Base-by-base conservation (phyloP, 1,284 basidiomycete genomes). In the Fomes fomentarius region DNA sequence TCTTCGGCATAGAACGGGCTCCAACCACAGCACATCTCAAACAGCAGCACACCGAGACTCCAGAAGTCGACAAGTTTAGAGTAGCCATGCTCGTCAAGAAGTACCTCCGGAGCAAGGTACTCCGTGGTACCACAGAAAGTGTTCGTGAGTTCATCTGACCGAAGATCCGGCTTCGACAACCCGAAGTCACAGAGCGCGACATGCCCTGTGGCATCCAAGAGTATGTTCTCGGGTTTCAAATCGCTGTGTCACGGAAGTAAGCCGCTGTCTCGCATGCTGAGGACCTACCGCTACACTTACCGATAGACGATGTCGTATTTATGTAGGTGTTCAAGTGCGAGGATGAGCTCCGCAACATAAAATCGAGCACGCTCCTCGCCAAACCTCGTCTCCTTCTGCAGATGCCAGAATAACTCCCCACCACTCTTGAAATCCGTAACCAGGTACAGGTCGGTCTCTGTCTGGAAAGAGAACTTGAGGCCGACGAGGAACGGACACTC, bases 21-120 rank as follows among this genome's bases (percentile, higher is more conserved):
- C 97, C 97, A 99, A 15, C 97, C 97, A 67, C 97, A 99, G 71
- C 96, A 99, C 97, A 99, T 99, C 74, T 96, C 94, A 67, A 96
- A 96, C 30, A 96, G 76, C 38, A 94, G 78, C 15, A 96, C 94
- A 46, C 95, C 96, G 11, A 98, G 77, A 46, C 90, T 94, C 97
- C 97, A 99, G 71, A 99, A 99, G 71, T 99, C 97, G 63, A 99
- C 97, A 52, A 98, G 87, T 75, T 99, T 99, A 53, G 93, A 95
- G 74, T 99, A 99, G 12, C 97, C 97, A 63, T 96, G 94, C 72
- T 99, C 97, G 72, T 98, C 96, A 28, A 99, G 83, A n/a, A 99
- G 81, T 22, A 99, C 96, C 71, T 99, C 97, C 2, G 97, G 97
- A 0, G 97, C 97, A 46, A 99, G 89, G 71, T 99, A 99, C 73